Conservation (phyloP, 2,329 filamentous ascomycete species). For the Calonectria naviculata region DNA sequence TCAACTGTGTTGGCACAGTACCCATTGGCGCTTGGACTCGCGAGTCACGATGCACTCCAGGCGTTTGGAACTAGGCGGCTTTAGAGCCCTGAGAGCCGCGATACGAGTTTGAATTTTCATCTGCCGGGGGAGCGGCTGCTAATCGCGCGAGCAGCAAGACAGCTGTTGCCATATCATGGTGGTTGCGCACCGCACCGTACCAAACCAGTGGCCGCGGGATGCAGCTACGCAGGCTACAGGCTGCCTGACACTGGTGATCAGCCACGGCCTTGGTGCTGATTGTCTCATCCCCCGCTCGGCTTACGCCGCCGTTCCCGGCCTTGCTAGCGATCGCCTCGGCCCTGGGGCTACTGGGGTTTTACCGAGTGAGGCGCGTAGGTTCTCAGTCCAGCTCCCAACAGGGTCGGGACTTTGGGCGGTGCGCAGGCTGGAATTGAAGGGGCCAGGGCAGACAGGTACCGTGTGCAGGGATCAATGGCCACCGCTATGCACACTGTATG, state of each 20-base stretch:
- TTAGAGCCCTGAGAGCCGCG: not conserved
- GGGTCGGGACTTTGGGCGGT: not conserved
- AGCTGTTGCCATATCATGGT: not conserved
- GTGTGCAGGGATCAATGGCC: constrained; percentile 1
- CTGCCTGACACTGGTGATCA: constrained; percentile 22
- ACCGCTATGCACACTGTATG: constrained; percentile 21
- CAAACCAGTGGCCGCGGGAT: not conserved
- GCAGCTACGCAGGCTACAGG: not conserved
- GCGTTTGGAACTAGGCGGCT: constrained; percentile 16
- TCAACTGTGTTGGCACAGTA: constrained; percentile 16
- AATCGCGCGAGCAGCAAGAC: not conserved
- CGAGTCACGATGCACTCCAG: constrained; percentile 29
- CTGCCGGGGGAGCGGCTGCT: not conserved
- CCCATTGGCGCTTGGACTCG: constrained; percentile 18
- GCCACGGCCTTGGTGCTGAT: constrained; percentile 11
- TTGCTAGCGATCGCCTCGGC: constrained; percentile 3
- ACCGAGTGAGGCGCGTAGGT: constrained; percentile 14
- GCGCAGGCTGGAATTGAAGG: constrained; percentile 8
- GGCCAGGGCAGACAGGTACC: constrained; percentile 7
- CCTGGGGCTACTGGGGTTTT: constrained; percentile 8
- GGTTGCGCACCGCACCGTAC: not conserved
- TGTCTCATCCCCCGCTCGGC: constrained; percentile 24
- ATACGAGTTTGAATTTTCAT: not conserved
- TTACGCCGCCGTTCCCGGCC: constrained; percentile 21
- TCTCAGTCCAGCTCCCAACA: not conserved